Evolutionary conservation across 805 yeast species (phyloP), one percentile per base, ranked within the genome.

Genomic region (Kodamaea kakaduensis): DNA sequence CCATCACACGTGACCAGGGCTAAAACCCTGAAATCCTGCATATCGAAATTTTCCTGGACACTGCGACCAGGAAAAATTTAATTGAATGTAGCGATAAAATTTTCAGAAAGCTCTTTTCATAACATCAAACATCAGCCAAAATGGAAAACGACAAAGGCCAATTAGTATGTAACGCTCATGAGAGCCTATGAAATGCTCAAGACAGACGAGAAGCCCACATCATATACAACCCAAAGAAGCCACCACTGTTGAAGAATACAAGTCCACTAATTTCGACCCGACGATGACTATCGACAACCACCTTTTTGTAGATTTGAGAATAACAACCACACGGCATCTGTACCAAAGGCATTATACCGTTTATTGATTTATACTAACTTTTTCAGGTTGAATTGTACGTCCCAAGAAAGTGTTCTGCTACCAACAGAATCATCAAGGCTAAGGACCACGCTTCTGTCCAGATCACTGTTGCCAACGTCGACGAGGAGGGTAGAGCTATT

Each of bases 61-160:
- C 18, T 21, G 22, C 14, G 27, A 21, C 10, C 17, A 17, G 9
- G 37, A 29, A 29, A 34, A 28, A 22, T 23, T 31, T 23, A 23
- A 9, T 26, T 14, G 9, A 26, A 16, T 16, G 17, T 31, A 31
- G 15, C 25, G 14, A 19, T 28, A 34, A 34, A 34, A 34, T 23
- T 34, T 34, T 34, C 31, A 34, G 24, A 34, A 28, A 26, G 28
- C 26, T 33, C 31, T 28, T 34, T 34, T 22, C 30, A 17, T 26
- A 23, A 28, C 29, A 25, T 24, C 32, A 36, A 25, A 36, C 39
- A 36, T 17, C 59, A 63, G 64, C 56, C 84, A 87, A 73, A 67
- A 90, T 90, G 98, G 97, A 90, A 84, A 90, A 93, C 98, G 97
- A 93, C 73, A 88, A 86, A 80, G 97, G 98, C 75, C 95, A 88